A percentile compares a stretch with the other conserved stretches of the same genome.
Evolutionary conservation across 1,284 basidiomycete genomes (phyloP).

Genomic region (Moesziomyces sp.): DNA sequence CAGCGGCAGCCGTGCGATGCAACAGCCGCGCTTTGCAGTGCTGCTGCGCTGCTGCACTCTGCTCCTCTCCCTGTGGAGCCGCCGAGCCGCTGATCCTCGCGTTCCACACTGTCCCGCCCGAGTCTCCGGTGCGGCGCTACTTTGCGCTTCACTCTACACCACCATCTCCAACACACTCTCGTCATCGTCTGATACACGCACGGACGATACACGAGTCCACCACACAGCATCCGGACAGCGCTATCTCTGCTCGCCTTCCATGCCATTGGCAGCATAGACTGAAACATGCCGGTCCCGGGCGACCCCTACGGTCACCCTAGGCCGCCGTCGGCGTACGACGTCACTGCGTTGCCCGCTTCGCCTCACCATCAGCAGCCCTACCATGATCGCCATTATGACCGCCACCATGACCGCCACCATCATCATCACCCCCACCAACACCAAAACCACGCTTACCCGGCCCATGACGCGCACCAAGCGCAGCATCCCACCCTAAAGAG

Average conservation of each 20-base stretch:
- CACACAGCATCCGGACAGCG: not conserved
- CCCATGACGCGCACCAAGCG: not conserved
- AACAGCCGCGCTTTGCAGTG: not conserved
- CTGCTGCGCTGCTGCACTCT: too few species aligned
- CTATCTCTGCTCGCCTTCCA: not conserved
- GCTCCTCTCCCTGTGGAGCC: not conserved
- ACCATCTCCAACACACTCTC: not conserved
- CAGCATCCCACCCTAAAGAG: not conserved
- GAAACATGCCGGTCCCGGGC: not conserved
- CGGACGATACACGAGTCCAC: not conserved
- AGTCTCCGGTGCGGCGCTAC: not conserved
- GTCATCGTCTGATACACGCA: too few species aligned
- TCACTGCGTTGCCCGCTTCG: not conserved
- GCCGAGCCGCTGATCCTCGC: not conserved
- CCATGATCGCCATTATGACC: not conserved
- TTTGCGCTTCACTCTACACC: not conserved
- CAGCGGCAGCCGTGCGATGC: too few species aligned
- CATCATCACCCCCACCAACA: not conserved
- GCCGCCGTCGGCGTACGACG: not conserved
- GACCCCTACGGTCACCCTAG: not conserved
- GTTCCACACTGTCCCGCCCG: not conserved
- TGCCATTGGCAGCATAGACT: not conserved
- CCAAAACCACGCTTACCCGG: not conserved
- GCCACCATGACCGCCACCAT: not conserved
- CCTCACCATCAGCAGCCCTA: not conserved